A percentile compares a stretch with the other conserved stretches of the same genome.
These are phyloP conservation scores for Hypoxylon cercidicola DNA, from an alignment of 495 filamentous ascomycete species.

Conservation along the genomic window DNA sequence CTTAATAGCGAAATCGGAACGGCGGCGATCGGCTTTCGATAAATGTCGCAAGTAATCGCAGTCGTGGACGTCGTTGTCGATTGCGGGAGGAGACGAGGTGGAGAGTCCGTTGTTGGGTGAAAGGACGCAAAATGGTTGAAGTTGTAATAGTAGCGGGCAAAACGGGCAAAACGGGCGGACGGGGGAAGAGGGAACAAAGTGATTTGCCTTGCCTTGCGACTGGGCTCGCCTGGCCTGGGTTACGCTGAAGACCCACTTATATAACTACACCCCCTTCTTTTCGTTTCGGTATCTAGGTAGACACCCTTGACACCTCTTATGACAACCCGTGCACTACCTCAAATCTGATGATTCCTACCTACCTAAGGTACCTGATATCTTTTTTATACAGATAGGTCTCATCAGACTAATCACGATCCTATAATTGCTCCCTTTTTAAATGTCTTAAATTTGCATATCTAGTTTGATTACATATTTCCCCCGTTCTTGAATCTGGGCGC, in stretches of 20 bases:
- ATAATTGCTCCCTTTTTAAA: too few relatives aligned
- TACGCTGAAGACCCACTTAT: slow-evolving; percentile 25
- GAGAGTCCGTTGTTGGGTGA: slow-evolving; percentile 27
- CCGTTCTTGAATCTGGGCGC: too few relatives aligned
- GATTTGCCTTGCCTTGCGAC: slow-evolving; percentile 39
- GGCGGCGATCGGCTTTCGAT: neutral
- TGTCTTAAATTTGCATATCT: too few relatives aligned
- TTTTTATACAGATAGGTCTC: too few relatives aligned
- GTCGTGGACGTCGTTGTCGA: slow-evolving; percentile 30
- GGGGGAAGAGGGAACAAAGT: slow-evolving; percentile 28
- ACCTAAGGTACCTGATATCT: too few relatives aligned
- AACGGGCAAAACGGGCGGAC: slow-evolving; percentile 36
- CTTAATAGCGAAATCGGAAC: slow-evolving; percentile 9
- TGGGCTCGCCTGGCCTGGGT: slow-evolving; percentile 38
- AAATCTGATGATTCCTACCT: too few relatives aligned
- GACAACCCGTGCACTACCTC: neutral
- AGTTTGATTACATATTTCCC: too few relatives aligned
- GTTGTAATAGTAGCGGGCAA: slow-evolving; percentile 35
- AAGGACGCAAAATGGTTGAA: slow-evolving; percentile 25
- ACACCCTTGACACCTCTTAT: slow-evolving; percentile 19
- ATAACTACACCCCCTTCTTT: slow-evolving; percentile 15
- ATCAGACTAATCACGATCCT: too few relatives aligned
- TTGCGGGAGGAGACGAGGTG: slow-evolving; percentile 11
- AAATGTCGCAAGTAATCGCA: slow-evolving; percentile 9
- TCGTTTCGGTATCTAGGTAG: neutral